Base-by-base conservation (phyloP, 148 eudicot genomes). In the Chenopodium formosanum region DNA sequence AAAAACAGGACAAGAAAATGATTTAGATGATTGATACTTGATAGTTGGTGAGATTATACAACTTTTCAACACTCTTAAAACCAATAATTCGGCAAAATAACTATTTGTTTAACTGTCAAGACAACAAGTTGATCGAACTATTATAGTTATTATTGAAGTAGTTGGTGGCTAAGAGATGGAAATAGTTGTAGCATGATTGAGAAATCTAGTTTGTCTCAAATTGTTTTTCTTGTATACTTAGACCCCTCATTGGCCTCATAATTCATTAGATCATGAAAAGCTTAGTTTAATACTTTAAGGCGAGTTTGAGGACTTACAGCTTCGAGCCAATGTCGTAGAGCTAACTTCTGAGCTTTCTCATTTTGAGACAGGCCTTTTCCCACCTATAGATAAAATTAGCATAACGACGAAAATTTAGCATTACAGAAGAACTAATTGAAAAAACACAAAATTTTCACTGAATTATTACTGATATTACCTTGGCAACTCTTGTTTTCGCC, bases 401-500 rank as follows among this genome's bases (percentile, higher is more conserved):
- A 70, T 56, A 66, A 64, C 20, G 22, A 70, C 23, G 48, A 75
- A 4, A 29, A 17, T 78, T 83, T 40, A 79, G 9, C 37, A n/a
- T n/a, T 32, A 13, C 76, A 73, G 23, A n/a, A 12, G 25, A 3
- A 22, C 66, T 62, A 62, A 62, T 20, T 4, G 22, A 20, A 7
- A 20, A 0, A 9, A 7, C 66, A 58, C n/a, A 58, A 58, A 58
- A 14, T 16, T 58, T 3, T 2, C 22, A 58, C 19, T 58, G 48
- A 71, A 29, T 3, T 4, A 29, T 16, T 4, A 16, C 62, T 14
- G 62, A 56, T 4, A 14, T 14, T 50, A 91, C 98, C 94, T 92
- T 95, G 72, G 98, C 98, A 70, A 88, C 96, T 80, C 94, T 88
- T 16, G 93, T 92, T 73, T 88, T 89, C 3, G 96, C 98, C 86